Base-by-base conservation (phyloP, 306 rosid genomes). In the Carpinus viminea region DNA sequence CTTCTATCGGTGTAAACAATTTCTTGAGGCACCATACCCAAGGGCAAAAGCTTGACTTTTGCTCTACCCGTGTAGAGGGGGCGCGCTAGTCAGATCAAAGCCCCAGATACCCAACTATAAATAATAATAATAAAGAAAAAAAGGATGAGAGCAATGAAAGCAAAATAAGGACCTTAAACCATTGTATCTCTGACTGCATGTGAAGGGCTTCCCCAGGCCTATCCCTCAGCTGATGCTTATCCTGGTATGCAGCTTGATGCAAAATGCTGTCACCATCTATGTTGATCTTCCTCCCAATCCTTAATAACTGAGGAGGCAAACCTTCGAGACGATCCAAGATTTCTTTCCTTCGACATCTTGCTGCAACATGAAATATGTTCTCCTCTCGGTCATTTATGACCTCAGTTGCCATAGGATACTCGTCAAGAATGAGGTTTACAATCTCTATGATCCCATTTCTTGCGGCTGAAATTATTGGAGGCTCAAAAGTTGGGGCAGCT, bases 271-370 rank as follows among this genome's bases (percentile, higher is more conserved):
- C 43, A 13, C 18, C 43, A 61, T 13, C 41, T 3, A 11, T 15
- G 45, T 61, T 13, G 45, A 61, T 38, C 43, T 38, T 38, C 43
- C 43, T 38, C 43, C 43, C 43, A 38, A 38, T 3, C 43, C 43
- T 38, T 5, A 38, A 38, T 31, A 5, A 11, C 16, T 18, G 68
- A 61, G 17, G 43, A 26, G 11, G 41, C 5, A n/a, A 61, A 61
- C 26, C 2, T 28, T 61, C n/a, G 8, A 28, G 68, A 61, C 12
- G 43, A 61, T 61, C 4, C 43, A 61, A 12, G 45, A 28, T 12
- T 28, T 61, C 68, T 61, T 61, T 61, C 68, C 68, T 61, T 61
- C 68, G 43, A 61, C 28, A 15, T 61, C 68, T 61, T 12, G 43
- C 68, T 5, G 18, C 68, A 61, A 61, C 7, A 31, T 28, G 68